These are phyloP conservation scores for Emmonsiellopsis sp. DNA, from an alignment of 2,329 filamentous ascomycete genomes.

Conservation along the genomic window DNA sequence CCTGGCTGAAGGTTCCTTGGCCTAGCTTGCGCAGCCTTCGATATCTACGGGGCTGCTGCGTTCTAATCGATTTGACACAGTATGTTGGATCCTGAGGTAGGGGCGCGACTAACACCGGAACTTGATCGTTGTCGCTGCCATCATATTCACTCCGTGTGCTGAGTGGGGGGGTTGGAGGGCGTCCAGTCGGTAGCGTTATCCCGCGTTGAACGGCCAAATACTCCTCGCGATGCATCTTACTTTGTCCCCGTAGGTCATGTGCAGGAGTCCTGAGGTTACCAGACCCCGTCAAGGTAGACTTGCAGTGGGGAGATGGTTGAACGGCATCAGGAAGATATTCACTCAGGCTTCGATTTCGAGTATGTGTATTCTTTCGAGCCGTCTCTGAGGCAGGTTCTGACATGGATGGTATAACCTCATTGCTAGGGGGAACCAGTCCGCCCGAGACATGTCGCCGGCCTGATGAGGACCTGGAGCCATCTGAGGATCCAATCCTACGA, in stretches of 20 bases:
- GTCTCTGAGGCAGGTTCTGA: slow-evolving; percentile 12
- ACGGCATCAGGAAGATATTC: slow-evolving; percentile 72
- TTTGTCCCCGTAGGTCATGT: slow-evolving; percentile 29
- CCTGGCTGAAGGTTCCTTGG: slow-evolving; percentile 90
- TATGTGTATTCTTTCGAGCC: slow-evolving; percentile 37
- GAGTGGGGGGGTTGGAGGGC: slow-evolving; percentile 70
- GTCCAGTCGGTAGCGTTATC: slow-evolving; percentile 49
- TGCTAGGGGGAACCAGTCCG: neutral
- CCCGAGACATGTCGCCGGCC: slow-evolving; percentile 14
- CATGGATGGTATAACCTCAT: neutral
- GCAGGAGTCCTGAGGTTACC: slow-evolving; percentile 39
- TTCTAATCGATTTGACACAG: slow-evolving; percentile 55
- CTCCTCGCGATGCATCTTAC: slow-evolving; percentile 60
- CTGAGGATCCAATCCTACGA: slow-evolving; percentile 27
- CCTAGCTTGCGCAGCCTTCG: slow-evolving; percentile 71
- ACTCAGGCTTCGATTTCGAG: slow-evolving; percentile 73
- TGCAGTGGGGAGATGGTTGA: slow-evolving; percentile 56
- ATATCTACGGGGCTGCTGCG: slow-evolving; percentile 66
- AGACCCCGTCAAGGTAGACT: slow-evolving; percentile 62
- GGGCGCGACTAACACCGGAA: slow-evolving; percentile 13
- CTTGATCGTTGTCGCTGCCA: slow-evolving; percentile 35
- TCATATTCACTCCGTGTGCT: slow-evolving; percentile 56
- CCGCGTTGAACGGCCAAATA: slow-evolving; percentile 73
- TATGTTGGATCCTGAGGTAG: slow-evolving; percentile 41
- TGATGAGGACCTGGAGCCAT: slow-evolving; percentile 22